These are phyloP conservation scores for Cladochytrium replicatum DNA, from an alignment of 192 early-diverging fungal species.

Conservation along the genomic window DNA sequence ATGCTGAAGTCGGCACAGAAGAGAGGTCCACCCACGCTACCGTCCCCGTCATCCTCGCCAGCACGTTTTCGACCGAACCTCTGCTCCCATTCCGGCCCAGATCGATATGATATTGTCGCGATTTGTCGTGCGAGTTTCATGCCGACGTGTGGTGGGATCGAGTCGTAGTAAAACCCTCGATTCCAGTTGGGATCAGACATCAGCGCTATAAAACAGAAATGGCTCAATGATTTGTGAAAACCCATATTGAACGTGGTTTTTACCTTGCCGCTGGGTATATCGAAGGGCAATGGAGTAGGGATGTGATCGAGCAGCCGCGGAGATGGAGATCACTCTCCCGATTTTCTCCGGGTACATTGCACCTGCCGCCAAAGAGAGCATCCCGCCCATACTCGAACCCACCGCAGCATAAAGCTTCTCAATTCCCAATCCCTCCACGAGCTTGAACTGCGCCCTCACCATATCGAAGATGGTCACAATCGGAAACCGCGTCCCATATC, in stretches of 20 bases:
- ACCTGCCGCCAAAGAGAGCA: conserved; percentile 83
- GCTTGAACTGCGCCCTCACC: conserved; percentile 84
- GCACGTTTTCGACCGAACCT: conserved; percentile 82
- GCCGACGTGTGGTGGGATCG: conserved; percentile 77
- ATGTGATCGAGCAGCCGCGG: conserved; percentile 86
- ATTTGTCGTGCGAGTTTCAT: conserved; percentile 95
- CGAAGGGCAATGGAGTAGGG: conserved; percentile 93
- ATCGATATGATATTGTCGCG: conserved; percentile 86
- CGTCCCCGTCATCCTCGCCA: conserved; percentile 54
- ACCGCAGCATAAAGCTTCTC: conserved; percentile 76
- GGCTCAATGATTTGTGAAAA: not conserved
- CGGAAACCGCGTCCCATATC: conserved; percentile 86
- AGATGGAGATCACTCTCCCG: conserved; percentile 69
- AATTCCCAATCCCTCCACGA: conserved; percentile 74
- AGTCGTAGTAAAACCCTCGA: conserved; percentile 85
- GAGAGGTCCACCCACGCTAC: too few relatives aligned
- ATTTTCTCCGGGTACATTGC: conserved; percentile 77
- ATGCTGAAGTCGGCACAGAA: conserved; percentile 90
- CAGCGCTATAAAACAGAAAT: conserved; percentile 37
- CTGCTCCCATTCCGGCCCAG: conserved; percentile 96
- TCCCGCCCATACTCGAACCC: conserved; percentile 87
- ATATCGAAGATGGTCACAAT: conserved; percentile 91
- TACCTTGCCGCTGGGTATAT: conserved; percentile 84
- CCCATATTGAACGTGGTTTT: not conserved
- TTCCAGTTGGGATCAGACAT: conserved; percentile 97